These are phyloP conservation scores for Clonostachys solani DNA, from an alignment of 2,329 filamentous ascomycete species.

Conservation along the genomic window DNA sequence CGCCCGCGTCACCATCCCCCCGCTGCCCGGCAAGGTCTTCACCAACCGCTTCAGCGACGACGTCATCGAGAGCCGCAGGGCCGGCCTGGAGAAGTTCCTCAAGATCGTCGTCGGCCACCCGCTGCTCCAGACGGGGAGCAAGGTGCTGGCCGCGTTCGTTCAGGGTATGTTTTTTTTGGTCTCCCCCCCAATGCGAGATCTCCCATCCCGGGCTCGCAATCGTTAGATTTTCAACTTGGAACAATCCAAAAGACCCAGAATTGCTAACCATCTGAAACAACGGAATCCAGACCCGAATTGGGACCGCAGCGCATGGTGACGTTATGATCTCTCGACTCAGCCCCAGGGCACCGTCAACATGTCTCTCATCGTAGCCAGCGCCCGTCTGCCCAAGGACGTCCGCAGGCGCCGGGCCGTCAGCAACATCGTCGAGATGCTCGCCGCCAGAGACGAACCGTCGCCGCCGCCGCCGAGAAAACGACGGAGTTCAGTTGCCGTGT, in stretches of 20 bases:
- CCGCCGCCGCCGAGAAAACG: not conserved
- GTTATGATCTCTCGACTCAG: not conserved
- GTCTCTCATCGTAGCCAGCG: slow-evolving; percentile 2
- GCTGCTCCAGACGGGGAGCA: slow-evolving; percentile 93
- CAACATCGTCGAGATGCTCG: not conserved
- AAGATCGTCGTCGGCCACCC: slow-evolving; percentile 98
- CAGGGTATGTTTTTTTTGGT: slow-evolving; percentile 62
- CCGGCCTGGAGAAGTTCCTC: slow-evolving; percentile 90
- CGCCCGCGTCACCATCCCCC: slow-evolving; percentile 91
- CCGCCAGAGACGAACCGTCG: not conserved
- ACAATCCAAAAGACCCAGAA: not conserved
- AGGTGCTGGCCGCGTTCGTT: slow-evolving; percentile 93
- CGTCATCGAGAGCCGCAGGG: slow-evolving; percentile 90
- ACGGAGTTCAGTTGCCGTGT: no score
- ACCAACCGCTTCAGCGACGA: slow-evolving; percentile 98
- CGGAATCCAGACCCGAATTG: slow-evolving; percentile 67
- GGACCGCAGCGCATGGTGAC: slow-evolving; percentile 86
- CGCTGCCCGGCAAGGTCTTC: slow-evolving; percentile 94
- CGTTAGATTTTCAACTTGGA: not conserved
- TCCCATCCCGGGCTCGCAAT: not conserved
- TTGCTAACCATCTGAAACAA: not conserved
- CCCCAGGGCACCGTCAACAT: not conserved
- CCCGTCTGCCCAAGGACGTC: not conserved
- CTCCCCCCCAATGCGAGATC: not conserved
- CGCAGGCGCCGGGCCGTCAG: not conserved